phyloP scores from a whole-genome alignment of 164 flowering plant genomes.

The Macadamia integrifolia region DNA sequence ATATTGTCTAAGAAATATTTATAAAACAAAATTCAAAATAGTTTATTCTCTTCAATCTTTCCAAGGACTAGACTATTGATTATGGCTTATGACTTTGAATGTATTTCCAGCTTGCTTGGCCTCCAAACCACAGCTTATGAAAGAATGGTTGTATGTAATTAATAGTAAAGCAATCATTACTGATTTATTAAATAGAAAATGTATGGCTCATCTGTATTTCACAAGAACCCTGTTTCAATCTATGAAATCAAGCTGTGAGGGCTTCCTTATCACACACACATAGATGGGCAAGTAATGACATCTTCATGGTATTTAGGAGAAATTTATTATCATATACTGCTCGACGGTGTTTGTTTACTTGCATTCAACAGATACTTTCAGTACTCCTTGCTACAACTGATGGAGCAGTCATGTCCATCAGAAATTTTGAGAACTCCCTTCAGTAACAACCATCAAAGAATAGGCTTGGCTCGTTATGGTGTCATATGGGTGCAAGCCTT shows the following conservation, averaged over 20 bases:
- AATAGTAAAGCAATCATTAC: neutral
- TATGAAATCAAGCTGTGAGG: no score
- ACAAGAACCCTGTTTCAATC: no score
- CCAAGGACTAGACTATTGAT: neutral
- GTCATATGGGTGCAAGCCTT: conserved; percentile 62
- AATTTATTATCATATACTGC: no score
- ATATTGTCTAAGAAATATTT: neutral
- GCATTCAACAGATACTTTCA: conserved; percentile 40
- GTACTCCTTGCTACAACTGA: conserved; percentile 51
- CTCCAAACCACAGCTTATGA: neutral
- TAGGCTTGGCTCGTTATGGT: conserved; percentile 70
- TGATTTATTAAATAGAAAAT: no score
- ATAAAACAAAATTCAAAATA: neutral
- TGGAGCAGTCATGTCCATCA: conserved; percentile 74
- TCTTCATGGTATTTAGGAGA: no score
- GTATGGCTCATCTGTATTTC: no score
- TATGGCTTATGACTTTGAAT: neutral
- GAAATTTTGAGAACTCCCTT: conserved; percentile 62
- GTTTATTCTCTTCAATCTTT: neutral
- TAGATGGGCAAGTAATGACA: no score
- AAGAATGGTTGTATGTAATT: neutral
- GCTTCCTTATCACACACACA: no score
- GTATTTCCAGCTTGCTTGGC: neutral
- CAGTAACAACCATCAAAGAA: conserved; percentile 65
- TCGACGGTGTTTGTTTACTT: neutral